A percentile compares a stretch with the other conserved stretches of the same genome.
phyloP scores from a whole-genome alignment of 495 filamentous ascomycete species.

The Penicillium soppii region DNA sequence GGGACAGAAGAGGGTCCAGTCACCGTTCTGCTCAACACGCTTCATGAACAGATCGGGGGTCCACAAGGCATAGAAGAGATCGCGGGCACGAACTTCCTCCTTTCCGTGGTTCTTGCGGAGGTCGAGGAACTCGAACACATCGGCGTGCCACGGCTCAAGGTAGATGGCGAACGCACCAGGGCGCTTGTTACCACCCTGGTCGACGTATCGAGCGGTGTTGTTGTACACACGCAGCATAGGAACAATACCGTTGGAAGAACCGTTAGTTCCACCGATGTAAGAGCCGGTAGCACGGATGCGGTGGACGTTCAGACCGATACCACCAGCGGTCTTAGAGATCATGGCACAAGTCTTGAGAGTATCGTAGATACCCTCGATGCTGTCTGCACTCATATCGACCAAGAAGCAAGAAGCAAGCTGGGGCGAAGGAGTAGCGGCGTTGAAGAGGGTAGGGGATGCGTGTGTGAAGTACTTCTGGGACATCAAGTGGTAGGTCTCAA shows the following conservation, averaged over 20 bases:
- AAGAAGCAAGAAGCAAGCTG: constrained; percentile 98
- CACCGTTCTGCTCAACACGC: constrained; percentile 90
- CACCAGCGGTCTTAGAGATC: constrained; percentile 99
- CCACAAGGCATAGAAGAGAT: constrained; percentile 97
- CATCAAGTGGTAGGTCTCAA: constrained; percentile 98
- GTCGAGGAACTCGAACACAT: constrained; percentile 96
- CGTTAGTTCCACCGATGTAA: constrained; percentile 96
- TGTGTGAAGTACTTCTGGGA: constrained; percentile 97
- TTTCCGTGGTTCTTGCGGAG: constrained; percentile 99
- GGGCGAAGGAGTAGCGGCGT: constrained; percentile 88
- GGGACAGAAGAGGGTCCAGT: constrained; percentile 97
- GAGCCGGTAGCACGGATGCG: constrained; percentile 94
- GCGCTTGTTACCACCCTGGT: constrained; percentile 98
- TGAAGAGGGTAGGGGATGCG: constrained; percentile 96
- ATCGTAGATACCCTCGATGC: constrained; percentile 98
- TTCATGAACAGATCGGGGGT: constrained; percentile 99
- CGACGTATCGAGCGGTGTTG: constrained; percentile 97
- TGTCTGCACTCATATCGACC: constrained; percentile 97
- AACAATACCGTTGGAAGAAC: constrained; percentile 94
- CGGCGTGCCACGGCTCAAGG: constrained; percentile 98
- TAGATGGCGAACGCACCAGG: constrained; percentile 98
- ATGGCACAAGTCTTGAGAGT: constrained; percentile 98
- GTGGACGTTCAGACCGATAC: constrained; percentile 94
- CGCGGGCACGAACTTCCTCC: constrained; percentile 93
- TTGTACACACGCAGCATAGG: constrained; percentile 99